A percentile compares a stretch with the other conserved stretches of the same genome.
These are phyloP conservation scores for Herpotrichia juniperi DNA, from an alignment of 2,329 filamentous ascomycete genomes.

Conservation along the genomic window DNA sequence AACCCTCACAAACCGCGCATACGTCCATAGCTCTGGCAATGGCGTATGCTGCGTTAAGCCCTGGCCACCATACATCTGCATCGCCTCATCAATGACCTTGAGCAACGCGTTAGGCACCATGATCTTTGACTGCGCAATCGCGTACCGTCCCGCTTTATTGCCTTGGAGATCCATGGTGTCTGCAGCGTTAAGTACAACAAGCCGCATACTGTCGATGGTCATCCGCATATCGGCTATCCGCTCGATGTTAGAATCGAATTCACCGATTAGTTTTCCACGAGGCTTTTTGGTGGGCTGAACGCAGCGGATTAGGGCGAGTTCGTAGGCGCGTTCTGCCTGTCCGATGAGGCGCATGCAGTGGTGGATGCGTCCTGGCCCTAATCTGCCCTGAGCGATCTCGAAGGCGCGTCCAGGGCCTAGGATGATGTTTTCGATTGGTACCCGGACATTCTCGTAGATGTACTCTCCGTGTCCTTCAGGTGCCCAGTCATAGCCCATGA, in stretches of 20 bases:
- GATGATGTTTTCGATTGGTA: constrained; percentile 50
- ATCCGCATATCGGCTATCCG: constrained; percentile 51
- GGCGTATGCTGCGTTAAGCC: constrained; percentile 51
- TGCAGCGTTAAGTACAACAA: constrained; percentile 50
- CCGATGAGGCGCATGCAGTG: constrained; percentile 53
- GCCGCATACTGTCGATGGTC: constrained; percentile 48
- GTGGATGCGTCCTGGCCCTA: constrained; percentile 51
- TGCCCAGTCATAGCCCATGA: constrained; percentile 52
- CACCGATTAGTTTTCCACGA: constrained; percentile 48
- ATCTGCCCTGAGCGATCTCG: constrained; percentile 50
- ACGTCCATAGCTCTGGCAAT: constrained; percentile 51
- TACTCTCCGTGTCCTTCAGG: constrained; percentile 52
- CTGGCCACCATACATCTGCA: constrained; percentile 52
- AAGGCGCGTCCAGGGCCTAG: constrained; percentile 50
- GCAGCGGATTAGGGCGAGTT: constrained; percentile 48
- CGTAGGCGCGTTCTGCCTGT: constrained; percentile 51
- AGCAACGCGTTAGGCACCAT: constrained; percentile 48
- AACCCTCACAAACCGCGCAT: constrained; percentile 50
- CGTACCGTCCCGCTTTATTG: constrained; percentile 48
- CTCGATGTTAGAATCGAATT: constrained; percentile 51
- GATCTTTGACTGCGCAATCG: constrained; percentile 53
- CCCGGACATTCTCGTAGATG: constrained; percentile 49
- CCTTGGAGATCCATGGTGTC: constrained; percentile 50
- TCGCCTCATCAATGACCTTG: constrained; percentile 51
- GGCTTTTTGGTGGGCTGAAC: constrained; percentile 47